These are phyloP conservation scores for Alternaria ethzedia DNA, from an alignment of 2,329 filamentous ascomycete species.

Conservation along the genomic window DNA sequence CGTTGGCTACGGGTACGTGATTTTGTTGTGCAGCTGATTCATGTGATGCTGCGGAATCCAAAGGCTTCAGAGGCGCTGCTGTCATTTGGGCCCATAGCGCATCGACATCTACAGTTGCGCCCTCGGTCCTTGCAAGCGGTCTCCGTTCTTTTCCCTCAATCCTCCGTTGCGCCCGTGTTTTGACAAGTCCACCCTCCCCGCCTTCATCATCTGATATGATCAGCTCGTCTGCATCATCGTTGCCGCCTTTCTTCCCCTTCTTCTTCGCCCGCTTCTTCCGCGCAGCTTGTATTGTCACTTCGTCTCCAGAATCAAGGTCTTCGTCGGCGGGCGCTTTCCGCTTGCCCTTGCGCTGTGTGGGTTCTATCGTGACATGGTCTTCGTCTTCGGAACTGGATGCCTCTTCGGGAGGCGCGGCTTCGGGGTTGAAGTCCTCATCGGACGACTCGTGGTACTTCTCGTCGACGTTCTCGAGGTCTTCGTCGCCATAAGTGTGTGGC, in stretches of 20 bases:
- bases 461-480: conserved; percentile 38
- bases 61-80: conserved; percentile 50
- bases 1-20: conserved; percentile 14
- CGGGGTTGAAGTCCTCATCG: conserved; percentile 76
- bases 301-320: conserved; percentile 67
- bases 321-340: conserved; percentile 40
- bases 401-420: conserved; percentile 58
- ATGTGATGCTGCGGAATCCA: conserved; percentile 24
- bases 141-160: conserved; percentile 67
- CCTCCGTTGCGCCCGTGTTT: conserved; percentile 74
- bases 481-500: conserved; percentile 37
- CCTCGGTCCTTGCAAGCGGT: conserved; percentile 59
- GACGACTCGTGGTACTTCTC: conserved; percentile 68
- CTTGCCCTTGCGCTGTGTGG: conserved; percentile 35
- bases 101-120: conserved; percentile 74
- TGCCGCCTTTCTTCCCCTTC: conserved; percentile 32
- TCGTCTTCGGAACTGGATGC: conserved; percentile 59
- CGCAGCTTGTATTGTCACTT: conserved; percentile 68
- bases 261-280: conserved; percentile 59
- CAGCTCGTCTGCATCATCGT: conserved; percentile 28
- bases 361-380: conserved; percentile 34
- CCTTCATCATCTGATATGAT: conserved; percentile 53
- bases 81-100: conserved; percentile 73
- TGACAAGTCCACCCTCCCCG: conserved; percentile 67
- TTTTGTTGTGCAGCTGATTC: conserved; percentile 11